These are phyloP conservation scores for Ascochyta fabae DNA, from an alignment of 2,329 filamentous ascomycete species.

Conservation along the genomic window DNA sequence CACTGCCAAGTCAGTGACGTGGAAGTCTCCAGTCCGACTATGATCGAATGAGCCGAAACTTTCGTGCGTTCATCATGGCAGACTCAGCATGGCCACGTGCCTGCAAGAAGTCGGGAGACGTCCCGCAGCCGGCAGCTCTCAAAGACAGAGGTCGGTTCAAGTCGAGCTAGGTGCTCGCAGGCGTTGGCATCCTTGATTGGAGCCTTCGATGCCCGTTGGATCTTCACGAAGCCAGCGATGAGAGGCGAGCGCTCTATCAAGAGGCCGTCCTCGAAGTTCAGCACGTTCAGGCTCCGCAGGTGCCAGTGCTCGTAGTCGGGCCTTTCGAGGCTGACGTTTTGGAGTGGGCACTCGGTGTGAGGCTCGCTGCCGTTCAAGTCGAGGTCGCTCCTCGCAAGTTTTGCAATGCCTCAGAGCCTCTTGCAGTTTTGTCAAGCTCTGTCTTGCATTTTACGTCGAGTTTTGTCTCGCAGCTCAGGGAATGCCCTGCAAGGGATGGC, in stretches of 20 bases:
- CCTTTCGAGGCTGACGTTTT: background rate
- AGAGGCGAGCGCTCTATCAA: background rate
- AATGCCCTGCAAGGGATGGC: constrained; percentile 1
- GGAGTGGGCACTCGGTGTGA: background rate
- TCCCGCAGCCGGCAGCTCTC: constrained; percentile 17
- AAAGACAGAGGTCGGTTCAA: constrained; percentile 1
- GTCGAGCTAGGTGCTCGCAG: constrained; percentile 15
- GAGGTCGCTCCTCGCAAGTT: constrained; percentile 7
- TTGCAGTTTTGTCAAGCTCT: constrained; percentile 1
- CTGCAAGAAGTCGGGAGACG: constrained; percentile 22
- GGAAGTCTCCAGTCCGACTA: constrained; percentile 7
- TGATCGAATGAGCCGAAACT: constrained; percentile 2
- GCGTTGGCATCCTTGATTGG: background rate
- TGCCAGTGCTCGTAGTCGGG: constrained; percentile 2
- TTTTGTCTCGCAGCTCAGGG: background rate
- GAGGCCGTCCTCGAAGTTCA: background rate
- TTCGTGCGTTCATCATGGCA: background rate
- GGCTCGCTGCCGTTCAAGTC: background rate
- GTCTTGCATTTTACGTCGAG: constrained; percentile 1
- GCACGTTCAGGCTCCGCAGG: background rate
- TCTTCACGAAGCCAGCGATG: constrained; percentile 5
- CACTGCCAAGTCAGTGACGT: constrained; percentile 1
- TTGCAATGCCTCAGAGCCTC: constrained; percentile 6
- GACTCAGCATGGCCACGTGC: background rate
- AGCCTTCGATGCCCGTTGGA: constrained; percentile 2